Base-by-base conservation (phyloP, 148 eudicot species). In the Rhododendron henanense region DNA sequence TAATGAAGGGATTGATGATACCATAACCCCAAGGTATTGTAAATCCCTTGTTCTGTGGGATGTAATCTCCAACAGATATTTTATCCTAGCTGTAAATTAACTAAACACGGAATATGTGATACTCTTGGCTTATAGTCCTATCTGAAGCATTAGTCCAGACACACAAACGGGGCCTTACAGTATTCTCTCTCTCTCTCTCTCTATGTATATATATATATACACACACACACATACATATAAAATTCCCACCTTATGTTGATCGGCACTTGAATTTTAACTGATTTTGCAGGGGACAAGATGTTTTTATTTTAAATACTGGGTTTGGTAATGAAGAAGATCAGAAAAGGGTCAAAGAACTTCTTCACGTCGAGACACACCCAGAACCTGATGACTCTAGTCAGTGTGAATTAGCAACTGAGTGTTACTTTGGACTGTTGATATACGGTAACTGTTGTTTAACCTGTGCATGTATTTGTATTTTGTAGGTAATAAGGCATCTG, bases 281-380 rank as follows among this genome's bases (percentile, higher is more conserved):
- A 81, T 59, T 83, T 81, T 88, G 79, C 91, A 97, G 99, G 91
- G 99, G 92, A 76, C 93, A 82, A 71, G 95, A 95, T 88, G 96
- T 94, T 33, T 88, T 90, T 75, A 86, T 97, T 85, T 83, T 97
- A 79, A 93, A 93, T 86, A 90, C 98, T 69, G 93, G 93, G 69
- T 87, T 93, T 84, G 98, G 96, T 35, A 88, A 87, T 89, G 95
- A 90, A 44, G 98, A 97, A 91, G 92, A 94, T 76, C 90, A 91
- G 89, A 87, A 89, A 82, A 92, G 75, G 85, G 85, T 95, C 86
- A 91, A 87, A 90, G 94, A 91, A 86, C 95, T 95, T 87, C 88
- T 97, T 83, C 92, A 85, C 25, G 85, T 94, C 76, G 91, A 88
- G 37, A 87, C 85, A 37, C 88, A 91, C 33, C 71, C 86, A 39